Conservation (phyloP, 192 early-diverging fungal species). For the Entophlyctis luteolus region DNA sequence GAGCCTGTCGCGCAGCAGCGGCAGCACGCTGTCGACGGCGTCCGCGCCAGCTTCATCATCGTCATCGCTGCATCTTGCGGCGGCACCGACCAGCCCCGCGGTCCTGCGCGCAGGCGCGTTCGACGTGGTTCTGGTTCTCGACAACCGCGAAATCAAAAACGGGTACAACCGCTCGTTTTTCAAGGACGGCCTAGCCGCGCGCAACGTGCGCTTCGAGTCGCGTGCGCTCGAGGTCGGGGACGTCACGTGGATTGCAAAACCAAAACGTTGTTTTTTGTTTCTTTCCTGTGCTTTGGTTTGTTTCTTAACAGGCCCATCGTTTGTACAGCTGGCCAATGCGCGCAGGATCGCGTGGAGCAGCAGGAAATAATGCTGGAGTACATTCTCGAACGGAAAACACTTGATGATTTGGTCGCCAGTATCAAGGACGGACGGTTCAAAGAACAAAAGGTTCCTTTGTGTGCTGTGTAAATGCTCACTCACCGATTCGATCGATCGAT, state of each 20-base stretch:
- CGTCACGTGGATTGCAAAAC: slow-evolving; percentile 78
- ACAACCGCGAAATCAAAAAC: slow-evolving; percentile 76
- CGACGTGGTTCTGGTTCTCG: slow-evolving; percentile 71
- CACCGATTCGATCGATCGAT: too few relatives aligned
- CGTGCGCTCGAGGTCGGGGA: slow-evolving; percentile 80
- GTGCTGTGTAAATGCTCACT: neutral
- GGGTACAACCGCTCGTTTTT: slow-evolving; percentile 68
- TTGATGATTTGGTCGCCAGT: slow-evolving; percentile 85
- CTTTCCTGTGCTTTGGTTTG: neutral
- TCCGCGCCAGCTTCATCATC: neutral
- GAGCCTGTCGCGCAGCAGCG: too few relatives aligned
- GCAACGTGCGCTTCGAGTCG: slow-evolving; percentile 53
- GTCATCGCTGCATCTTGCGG: neutral
- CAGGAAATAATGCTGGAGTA: slow-evolving; percentile 75
- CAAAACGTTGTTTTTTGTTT: neutral
- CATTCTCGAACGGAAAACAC: slow-evolving; percentile 88
- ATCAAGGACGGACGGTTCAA: slow-evolving; percentile 90
- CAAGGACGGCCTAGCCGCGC: slow-evolving; percentile 56
- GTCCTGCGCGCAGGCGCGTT: slow-evolving; percentile 39
- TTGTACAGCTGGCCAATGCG: neutral
- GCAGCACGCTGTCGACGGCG: too few relatives aligned
- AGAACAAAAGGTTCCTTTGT: slow-evolving; percentile 77
- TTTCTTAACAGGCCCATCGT: neutral
- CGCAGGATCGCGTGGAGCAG: slow-evolving; percentile 25
- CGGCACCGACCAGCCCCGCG: neutral